phyloP scores from a whole-genome alignment of 768 basidiomycete genomes.

The Auricularia cornea region DNA sequence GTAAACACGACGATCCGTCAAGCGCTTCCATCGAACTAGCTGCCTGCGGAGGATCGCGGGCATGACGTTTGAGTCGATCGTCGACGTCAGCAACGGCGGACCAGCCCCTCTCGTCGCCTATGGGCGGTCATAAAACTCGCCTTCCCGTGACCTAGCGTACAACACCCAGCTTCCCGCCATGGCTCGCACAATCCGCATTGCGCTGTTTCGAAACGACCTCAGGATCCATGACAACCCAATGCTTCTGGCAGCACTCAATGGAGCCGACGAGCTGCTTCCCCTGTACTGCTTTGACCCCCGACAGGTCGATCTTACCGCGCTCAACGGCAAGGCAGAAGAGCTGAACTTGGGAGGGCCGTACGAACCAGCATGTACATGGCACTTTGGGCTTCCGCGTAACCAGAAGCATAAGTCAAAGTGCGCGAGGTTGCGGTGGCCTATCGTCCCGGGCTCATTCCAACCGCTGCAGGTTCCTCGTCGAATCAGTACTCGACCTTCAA shows the following conservation, averaged over 20 bases:
- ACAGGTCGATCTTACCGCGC: constrained; percentile 24
- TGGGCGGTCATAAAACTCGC: too few relatives aligned
- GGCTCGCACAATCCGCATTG: constrained; percentile 7
- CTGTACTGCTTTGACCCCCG: constrained; percentile 33
- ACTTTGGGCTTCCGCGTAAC: neutral
- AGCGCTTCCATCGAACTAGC: too few relatives aligned
- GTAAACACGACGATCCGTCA: too few relatives aligned
- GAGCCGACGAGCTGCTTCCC: constrained; percentile 22
- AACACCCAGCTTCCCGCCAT: too few relatives aligned
- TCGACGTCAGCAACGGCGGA: too few relatives aligned
- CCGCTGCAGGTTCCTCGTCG: constrained; percentile 24
- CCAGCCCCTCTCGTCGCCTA: too few relatives aligned
- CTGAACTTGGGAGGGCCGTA: neutral
- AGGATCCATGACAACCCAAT: constrained; percentile 9
- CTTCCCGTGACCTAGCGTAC: too few relatives aligned
- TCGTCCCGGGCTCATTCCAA: constrained; percentile 15
- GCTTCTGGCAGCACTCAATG: constrained; percentile 4
- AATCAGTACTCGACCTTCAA: constrained; percentile 26
- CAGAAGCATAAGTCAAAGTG: constrained; percentile 9
- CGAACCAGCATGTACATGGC: neutral
- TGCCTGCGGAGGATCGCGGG: too few relatives aligned
- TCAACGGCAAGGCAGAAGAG: constrained; percentile 19
- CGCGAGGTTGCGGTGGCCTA: constrained; percentile 13
- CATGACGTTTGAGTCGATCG: too few relatives aligned
- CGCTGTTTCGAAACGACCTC: constrained; percentile 16